A percentile compares a stretch with the other conserved stretches of the same genome.
These are phyloP conservation scores for Candolleomyces eurysporus DNA, from an alignment of 768 basidiomycete species.

Conservation along the genomic window DNA sequence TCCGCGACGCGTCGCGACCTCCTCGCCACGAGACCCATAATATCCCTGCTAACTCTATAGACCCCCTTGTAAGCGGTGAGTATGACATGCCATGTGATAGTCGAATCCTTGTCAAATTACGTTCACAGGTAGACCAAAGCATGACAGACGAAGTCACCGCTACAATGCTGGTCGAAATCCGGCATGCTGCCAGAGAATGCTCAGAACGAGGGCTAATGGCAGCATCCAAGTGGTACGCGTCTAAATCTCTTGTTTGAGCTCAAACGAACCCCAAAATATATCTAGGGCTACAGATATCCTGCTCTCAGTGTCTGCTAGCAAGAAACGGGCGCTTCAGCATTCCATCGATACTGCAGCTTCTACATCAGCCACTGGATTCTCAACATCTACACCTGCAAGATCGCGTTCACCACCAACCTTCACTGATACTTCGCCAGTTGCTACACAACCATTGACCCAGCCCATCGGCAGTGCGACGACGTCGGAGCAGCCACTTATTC, in stretches of 20 bases:
- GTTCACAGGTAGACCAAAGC: background rate
- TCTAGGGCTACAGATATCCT: conserved; percentile 77
- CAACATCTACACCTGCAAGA: conserved; percentile 61
- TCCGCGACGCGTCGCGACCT: conserved; percentile 6
- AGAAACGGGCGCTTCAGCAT: conserved; percentile 33
- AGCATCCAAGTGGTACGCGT: conserved; percentile 74
- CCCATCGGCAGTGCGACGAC: conserved; percentile 7
- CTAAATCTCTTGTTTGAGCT: conserved; percentile 10
- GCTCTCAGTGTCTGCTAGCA: conserved; percentile 52
- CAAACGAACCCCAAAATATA: conserved; percentile 10
- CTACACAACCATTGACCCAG: conserved; percentile 30
- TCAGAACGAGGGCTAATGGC: conserved; percentile 65
- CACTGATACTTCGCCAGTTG: conserved; percentile 29
- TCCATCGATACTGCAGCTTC: background rate
- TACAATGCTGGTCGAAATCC: conserved; percentile 37
- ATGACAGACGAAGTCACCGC: conserved; percentile 15
- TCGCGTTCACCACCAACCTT: conserved; percentile 43
- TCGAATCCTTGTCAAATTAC: background rate
- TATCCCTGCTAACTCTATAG: background rate
- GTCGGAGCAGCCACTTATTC: background rate
- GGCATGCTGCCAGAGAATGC: conserved; percentile 67
- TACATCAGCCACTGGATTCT: conserved; percentile 34
- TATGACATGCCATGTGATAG: background rate
- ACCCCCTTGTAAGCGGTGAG: background rate
- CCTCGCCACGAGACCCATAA: background rate